Evolutionary conservation across 2,329 filamentous ascomycete genomes (phyloP).

Genomic region (Tolypocladium cylindrosporum): DNA sequence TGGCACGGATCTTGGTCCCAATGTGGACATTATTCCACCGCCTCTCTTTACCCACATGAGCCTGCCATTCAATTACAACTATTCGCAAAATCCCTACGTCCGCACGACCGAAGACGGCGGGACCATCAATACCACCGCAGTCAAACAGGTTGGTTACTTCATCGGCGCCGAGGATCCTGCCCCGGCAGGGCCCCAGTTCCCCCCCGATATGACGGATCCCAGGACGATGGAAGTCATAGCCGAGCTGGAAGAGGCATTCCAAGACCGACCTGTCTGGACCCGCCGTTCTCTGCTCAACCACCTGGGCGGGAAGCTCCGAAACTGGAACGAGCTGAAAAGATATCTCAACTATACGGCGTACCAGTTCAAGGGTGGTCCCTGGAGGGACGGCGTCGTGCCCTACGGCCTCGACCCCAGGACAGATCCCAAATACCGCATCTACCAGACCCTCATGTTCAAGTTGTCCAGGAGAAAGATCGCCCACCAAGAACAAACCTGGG

Average conservation of each 20-base stretch:
- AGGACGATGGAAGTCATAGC: slow-evolving; percentile 55
- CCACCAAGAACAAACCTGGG: slow-evolving; percentile 37
- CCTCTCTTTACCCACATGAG: slow-evolving; percentile 67
- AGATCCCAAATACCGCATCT: slow-evolving; percentile 66
- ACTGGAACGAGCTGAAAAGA: slow-evolving; percentile 55
- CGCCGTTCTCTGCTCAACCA: slow-evolving; percentile 71
- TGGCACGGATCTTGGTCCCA: slow-evolving; percentile 44
- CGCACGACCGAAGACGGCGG: slow-evolving; percentile 47
- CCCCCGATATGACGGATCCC: slow-evolving; percentile 48
- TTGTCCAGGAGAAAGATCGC: slow-evolving; percentile 43
- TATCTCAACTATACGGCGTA: slow-evolving; percentile 81
- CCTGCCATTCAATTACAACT: slow-evolving; percentile 69
- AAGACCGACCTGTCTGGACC: slow-evolving; percentile 75
- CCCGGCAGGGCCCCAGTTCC: slow-evolving; percentile 48
- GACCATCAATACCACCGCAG: slow-evolving; percentile 48
- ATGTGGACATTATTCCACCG: slow-evolving; percentile 67
- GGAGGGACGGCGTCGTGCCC: slow-evolving; percentile 76
- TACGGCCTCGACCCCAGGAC: slow-evolving; percentile 80
- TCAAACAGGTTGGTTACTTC: slow-evolving; percentile 50
- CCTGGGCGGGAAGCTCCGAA: slow-evolving; percentile 41
- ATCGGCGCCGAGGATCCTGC: slow-evolving; percentile 52
- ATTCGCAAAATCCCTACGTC: slow-evolving; percentile 77
- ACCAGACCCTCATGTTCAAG: slow-evolving; percentile 86
- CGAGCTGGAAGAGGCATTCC: slow-evolving; percentile 55
- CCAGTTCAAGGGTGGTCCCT: slow-evolving; percentile 86